These are phyloP conservation scores for Solanum gandarillasii DNA, from an alignment of 257 asterid species.

Conservation along the genomic window DNA sequence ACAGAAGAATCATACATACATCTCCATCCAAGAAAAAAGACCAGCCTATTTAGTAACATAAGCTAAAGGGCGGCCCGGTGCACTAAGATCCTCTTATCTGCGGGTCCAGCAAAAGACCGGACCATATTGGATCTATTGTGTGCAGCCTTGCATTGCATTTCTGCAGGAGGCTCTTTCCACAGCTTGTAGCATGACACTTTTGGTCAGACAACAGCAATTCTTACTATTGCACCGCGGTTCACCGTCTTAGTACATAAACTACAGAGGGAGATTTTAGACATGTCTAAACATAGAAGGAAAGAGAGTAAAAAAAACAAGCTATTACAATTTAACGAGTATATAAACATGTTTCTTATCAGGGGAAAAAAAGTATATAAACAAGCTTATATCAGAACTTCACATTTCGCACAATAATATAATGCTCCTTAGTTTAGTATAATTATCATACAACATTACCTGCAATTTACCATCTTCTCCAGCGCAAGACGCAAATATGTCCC, in stretches of 20 bases:
- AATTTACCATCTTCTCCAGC: conserved; percentile 69
- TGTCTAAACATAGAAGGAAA: not conserved
- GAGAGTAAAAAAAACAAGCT: not conserved
- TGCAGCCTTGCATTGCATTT: not conserved
- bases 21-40: not conserved
- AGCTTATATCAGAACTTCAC: not conserved
- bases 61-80: not conserved
- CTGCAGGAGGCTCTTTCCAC: not conserved
- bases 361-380: not conserved
- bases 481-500: conserved; percentile 45
- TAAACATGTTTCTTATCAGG: not conserved
- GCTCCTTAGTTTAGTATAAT: not conserved
- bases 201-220: not conserved
- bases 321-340: not conserved
- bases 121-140: not conserved
- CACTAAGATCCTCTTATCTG: not conserved
- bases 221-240: not conserved
- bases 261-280: not conserved
- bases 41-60: not conserved
- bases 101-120: not conserved
- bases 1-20: not conserved
- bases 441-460: conserved; percentile 41
- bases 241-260: not conserved
- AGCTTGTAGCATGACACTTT: not conserved
- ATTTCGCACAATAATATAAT: not conserved